phyloP scores from a whole-genome alignment of 2,329 filamentous ascomycete genomes.

The Endothia cerciana region DNA sequence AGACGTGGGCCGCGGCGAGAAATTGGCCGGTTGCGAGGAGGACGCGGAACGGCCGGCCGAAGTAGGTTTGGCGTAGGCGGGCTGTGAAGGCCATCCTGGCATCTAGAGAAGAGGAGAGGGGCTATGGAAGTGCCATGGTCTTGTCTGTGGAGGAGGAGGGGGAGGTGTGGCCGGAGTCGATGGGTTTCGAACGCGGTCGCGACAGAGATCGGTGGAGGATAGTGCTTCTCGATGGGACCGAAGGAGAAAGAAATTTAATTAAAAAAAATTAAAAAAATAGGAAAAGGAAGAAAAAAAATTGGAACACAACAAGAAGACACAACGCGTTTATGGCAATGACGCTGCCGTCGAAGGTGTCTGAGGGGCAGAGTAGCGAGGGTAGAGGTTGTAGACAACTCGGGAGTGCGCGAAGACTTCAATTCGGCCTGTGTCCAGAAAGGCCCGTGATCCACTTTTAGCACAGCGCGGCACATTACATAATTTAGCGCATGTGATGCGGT shows the following conservation, averaged over 20 bases:
- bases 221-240: background rate
- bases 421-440: constrained; percentile 1
- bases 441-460: constrained; percentile 9
- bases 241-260: too few species aligned
- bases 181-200: constrained; percentile 4
- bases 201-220: background rate
- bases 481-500: too few species aligned
- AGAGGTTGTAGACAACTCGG: background rate
- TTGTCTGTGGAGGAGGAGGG: background rate
- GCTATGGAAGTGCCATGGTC: constrained; percentile 9
- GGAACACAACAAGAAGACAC: too few species aligned
- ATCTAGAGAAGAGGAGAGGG: constrained; percentile 25
- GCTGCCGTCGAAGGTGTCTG: background rate
- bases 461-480: too few species aligned
- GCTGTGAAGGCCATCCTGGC: constrained; percentile 32
- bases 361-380: background rate
- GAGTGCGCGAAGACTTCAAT: background rate
- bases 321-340: background rate
- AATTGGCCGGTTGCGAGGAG: constrained; percentile 52
- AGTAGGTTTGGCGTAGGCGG: constrained; percentile 34
- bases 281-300: too few species aligned
- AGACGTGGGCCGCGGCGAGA: constrained; percentile 53
- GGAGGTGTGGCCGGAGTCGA: background rate
- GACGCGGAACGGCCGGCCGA: constrained; percentile 47
- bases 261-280: background rate